Evolutionary conservation across 805 yeast species (phyloP).

Genomic region (Pichia cephalocereana): DNA sequence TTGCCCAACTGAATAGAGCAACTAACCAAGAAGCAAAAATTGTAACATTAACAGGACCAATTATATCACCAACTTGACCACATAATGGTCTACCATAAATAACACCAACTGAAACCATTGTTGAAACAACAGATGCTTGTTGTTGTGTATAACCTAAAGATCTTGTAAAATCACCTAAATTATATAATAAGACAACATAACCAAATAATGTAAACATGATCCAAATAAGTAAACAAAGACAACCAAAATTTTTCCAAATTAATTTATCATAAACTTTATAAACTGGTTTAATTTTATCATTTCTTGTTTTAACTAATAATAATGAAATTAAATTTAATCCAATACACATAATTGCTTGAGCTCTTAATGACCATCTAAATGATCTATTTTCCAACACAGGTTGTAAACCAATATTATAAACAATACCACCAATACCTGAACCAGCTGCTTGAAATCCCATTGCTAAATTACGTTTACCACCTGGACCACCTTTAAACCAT

Average conservation of each 20-base stretch:
- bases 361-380: slow-evolving; percentile 42
- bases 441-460: slow-evolving; percentile 41
- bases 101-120: slow-evolving; percentile 53
- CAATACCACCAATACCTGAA: slow-evolving; percentile 44
- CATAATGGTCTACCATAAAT: slow-evolving; percentile 46
- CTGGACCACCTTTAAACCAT: slow-evolving; percentile 41
- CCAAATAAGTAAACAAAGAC: slow-evolving; percentile 26
- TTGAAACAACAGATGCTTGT: slow-evolving; percentile 50
- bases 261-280: slow-evolving; percentile 33
- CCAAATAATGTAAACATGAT: slow-evolving; percentile 46
- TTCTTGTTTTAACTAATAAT: slow-evolving; percentile 30
- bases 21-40: slow-evolving; percentile 30
- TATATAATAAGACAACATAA: slow-evolving; percentile 50
- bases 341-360: slow-evolving; percentile 34
- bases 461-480: slow-evolving; percentile 48
- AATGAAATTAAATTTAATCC: slow-evolving; percentile 28
- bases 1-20: slow-evolving; percentile 34
- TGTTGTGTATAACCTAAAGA: slow-evolving; percentile 47
- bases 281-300: slow-evolving; percentile 26
- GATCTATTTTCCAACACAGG: slow-evolving; percentile 28
- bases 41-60: slow-evolving; percentile 43
- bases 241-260: slow-evolving; percentile 31
- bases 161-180: slow-evolving; percentile 49
- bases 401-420: slow-evolving; percentile 41
- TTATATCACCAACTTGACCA: slow-evolving; percentile 41